phyloP scores from a whole-genome alignment of 371 early-diverging fungal genomes.

The Mortierella sp. region DNA sequence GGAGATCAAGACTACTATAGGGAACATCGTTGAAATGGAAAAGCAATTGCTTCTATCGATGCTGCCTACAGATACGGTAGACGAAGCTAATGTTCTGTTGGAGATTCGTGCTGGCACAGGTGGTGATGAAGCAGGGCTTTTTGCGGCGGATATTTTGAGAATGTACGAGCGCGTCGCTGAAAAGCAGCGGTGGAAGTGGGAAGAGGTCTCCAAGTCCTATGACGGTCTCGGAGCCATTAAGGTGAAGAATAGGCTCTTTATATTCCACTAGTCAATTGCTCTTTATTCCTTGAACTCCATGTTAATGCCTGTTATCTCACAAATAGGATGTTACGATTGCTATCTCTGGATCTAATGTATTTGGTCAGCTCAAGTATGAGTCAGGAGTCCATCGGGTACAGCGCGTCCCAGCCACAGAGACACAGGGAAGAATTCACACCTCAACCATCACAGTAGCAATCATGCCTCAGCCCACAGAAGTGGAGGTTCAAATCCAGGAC shows the following conservation, averaged over 20 bases:
- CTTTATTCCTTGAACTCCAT: neutral
- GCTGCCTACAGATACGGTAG: conserved; percentile 74
- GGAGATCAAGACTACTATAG: conserved; percentile 61
- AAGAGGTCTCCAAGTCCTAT: conserved; percentile 65
- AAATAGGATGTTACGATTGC: conserved; percentile 70
- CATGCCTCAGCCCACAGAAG: conserved; percentile 81
- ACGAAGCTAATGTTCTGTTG: conserved; percentile 80
- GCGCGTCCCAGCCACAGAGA: conserved; percentile 87
- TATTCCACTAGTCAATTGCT: neutral
- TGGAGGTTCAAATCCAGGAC: conserved; percentile 77
- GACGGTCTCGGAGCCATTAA: conserved; percentile 70
- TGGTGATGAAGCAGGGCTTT: conserved; percentile 88
- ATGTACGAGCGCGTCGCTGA: conserved; percentile 86
- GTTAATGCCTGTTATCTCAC: neutral
- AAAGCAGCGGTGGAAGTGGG: conserved; percentile 78
- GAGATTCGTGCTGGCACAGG: conserved; percentile 89
- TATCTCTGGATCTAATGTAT: conserved; percentile 78
- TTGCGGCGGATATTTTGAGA: conserved; percentile 76
- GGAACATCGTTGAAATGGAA: conserved; percentile 58
- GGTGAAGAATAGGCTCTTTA: conserved; percentile 51
- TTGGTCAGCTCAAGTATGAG: conserved; percentile 83
- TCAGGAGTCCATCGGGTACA: conserved; percentile 90
- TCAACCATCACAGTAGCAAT: conserved; percentile 90
- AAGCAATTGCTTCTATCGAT: conserved; percentile 62
- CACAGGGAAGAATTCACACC: conserved; percentile 87